Evolutionary conservation across 169 alveolate genomes (phyloP).

Genomic region (Plasmodium falciparum): DNA sequence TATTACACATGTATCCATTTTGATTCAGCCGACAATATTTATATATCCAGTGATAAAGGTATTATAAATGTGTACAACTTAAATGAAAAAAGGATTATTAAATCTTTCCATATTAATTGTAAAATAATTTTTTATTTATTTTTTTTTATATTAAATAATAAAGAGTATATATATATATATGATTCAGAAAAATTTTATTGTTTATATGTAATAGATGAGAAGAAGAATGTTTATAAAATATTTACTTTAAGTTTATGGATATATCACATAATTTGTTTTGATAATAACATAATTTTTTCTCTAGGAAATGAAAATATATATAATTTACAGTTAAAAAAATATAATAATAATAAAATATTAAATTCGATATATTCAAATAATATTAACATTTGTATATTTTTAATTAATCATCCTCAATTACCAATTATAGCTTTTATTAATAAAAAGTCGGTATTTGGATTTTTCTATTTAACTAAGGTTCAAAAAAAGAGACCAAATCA

Average conservation of each 20-base stretch:
- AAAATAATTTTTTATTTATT: slow-evolving; percentile 43
- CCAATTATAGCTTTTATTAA: slow-evolving; percentile 60
- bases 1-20: slow-evolving; percentile 35
- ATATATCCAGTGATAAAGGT: slow-evolving; percentile 51
- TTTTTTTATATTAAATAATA: slow-evolving; percentile 12
- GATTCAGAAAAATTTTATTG: slow-evolving; percentile 60
- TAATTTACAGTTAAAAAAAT: slow-evolving; percentile 3
- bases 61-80: slow-evolving; percentile 23
- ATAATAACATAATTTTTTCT: slow-evolving; percentile 29
- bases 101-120: slow-evolving; percentile 19
- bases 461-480: slow-evolving; percentile 14
- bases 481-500: neutral
- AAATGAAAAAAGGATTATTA: slow-evolving; percentile 14
- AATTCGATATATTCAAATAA: slow-evolving; percentile 33
- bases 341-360: neutral
- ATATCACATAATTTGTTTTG: slow-evolving; percentile 30
- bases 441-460: slow-evolving; percentile 39
- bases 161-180: slow-evolving; percentile 46
- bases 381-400: slow-evolving; percentile 39
- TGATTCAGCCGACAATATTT: slow-evolving; percentile 15
- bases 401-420: slow-evolving; percentile 40
- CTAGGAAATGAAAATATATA: slow-evolving; percentile 65
- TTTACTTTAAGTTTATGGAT: slow-evolving; percentile 67
- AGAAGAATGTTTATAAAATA: slow-evolving; percentile 29
- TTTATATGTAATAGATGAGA: slow-evolving; percentile 9